Evolutionary conservation across 192 early-diverging fungal species (phyloP), one percentile per base, ranked within the genome.

Genomic region (Rhizophagus prolifer): DNA sequence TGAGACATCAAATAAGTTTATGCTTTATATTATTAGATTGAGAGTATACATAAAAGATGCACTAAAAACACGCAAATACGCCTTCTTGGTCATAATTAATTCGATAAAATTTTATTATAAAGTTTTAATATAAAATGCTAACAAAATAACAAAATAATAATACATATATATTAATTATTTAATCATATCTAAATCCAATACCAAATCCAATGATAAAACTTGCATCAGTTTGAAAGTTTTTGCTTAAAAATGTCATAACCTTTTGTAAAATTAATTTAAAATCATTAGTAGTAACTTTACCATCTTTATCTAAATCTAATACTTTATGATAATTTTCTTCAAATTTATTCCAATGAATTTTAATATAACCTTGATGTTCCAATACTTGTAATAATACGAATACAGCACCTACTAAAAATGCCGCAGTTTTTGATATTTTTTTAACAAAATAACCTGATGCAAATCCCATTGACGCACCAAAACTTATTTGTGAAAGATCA

Each of bases 371-470:
- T 25, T 65, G 63, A 14, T 31, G 28, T 19, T 65, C 63, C 21
- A 65, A 31, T 5, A 65, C 10, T 65, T 65, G 63, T 31, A 65
- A 31, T 14, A 65, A 31, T 14, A 65, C 63, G 13, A 65, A 65
- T 65, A 25, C 1, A 31, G 63, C 63, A 21, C 63, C 63, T 21
- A 65, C 14, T 65, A 34, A 26, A 14, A 65, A 25, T 26, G 63
- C 25, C 10, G 63, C 63, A 9, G 34, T 16, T 65, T 65, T 65
- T 19, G 28, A 31, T 26, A 65, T n/a, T 65, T 65, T 28, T 25
- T 65, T 65, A 12, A 65, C 63, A 26, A 65, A 65, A 65, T 30
- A 65, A 19, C 63, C 63, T 26, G 63, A 65, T 6, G 63, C 63
- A 28, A 65, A 65, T 26, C 63, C 63, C 34, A 65, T 31, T 26